phyloP scores from a whole-genome alignment of 1,139 yeast genomes.

The Protomyces pachydermus region DNA sequence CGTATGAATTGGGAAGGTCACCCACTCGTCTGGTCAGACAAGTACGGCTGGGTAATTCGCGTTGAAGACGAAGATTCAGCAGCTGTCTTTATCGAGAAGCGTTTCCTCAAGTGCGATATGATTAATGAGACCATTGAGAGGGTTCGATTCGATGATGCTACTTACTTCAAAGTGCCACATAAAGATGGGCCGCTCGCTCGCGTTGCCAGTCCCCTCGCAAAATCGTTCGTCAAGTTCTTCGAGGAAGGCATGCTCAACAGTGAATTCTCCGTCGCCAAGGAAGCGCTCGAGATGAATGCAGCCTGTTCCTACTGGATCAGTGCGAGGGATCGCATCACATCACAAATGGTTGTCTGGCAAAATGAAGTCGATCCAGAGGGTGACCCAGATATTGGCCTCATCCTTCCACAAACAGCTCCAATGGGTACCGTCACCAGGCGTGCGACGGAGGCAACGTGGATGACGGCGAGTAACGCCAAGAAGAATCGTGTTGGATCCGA shows the following conservation, averaged over 20 bases:
- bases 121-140: constrained; percentile 38
- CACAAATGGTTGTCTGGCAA: constrained; percentile 74
- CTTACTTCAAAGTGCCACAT: constrained; percentile 74
- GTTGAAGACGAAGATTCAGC: constrained; percentile 44
- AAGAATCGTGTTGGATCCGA: constrained; percentile 84
- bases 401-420: constrained; percentile 73
- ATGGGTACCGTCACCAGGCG: constrained; percentile 97
- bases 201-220: constrained; percentile 75
- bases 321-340: constrained; percentile 72
- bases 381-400: constrained; percentile 54
- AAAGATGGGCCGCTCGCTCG: constrained; percentile 74
- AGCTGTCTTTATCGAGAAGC: constrained; percentile 47
- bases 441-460: constrained; percentile 96
- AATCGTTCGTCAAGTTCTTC: constrained; percentile 63
- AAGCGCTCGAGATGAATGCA: constrained; percentile 70
- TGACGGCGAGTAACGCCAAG: constrained; percentile 94
- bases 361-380: constrained; percentile 38
- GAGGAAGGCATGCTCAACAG: constrained; percentile 72
- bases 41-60: constrained; percentile 84
- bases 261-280: constrained; percentile 64
- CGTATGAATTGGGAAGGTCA: constrained; percentile 79
- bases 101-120: constrained; percentile 48
- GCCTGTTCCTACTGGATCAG: constrained; percentile 92
- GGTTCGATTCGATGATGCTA: constrained; percentile 35
- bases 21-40: constrained; percentile 74